phyloP scores from a whole-genome alignment of 257 asterid genomes.

The Ajuga chamaepitys region DNA sequence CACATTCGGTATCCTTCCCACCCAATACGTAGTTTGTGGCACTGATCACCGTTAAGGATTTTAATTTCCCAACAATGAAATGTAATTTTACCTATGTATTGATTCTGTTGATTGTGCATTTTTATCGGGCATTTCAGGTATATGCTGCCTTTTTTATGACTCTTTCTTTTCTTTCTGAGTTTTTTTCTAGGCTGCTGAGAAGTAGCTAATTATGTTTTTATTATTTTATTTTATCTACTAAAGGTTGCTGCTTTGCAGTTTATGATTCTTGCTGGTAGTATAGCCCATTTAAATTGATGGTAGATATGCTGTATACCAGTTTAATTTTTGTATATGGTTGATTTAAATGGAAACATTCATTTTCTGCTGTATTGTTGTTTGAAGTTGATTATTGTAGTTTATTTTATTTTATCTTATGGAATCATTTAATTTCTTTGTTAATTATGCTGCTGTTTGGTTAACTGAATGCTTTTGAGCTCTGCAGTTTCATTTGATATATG shows the following conservation, averaged over 20 bases:
- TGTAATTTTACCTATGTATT: constrained; percentile 5
- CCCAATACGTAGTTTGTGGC: not conserved
- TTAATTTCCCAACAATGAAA: constrained; percentile 10
- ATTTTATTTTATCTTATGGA: not conserved
- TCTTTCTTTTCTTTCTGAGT: not conserved
- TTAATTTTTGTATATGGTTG: not conserved
- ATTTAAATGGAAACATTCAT: not conserved
- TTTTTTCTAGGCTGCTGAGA: constrained; percentile 3
- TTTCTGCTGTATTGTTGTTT: not conserved
- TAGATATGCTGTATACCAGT: not conserved
- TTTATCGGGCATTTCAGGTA: not conserved
- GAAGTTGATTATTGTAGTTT: not conserved
- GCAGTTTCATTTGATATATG: not conserved
- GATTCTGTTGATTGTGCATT: not conserved
- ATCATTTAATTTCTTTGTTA: not conserved
- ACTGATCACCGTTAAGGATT: constrained; percentile 30
- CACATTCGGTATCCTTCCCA: constrained; percentile 26
- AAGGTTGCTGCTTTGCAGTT: constrained; percentile 8
- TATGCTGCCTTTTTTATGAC: not conserved
- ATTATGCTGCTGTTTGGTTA: constrained; percentile 1
- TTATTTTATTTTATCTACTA: not conserved
- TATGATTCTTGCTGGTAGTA: constrained; percentile 7
- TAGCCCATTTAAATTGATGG: constrained; percentile 10
- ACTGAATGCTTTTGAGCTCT: not conserved
- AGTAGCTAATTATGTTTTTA: not conserved